Conservation (phyloP, 768 basidiomycete genomes). For the Tulasnella sp. region DNA sequence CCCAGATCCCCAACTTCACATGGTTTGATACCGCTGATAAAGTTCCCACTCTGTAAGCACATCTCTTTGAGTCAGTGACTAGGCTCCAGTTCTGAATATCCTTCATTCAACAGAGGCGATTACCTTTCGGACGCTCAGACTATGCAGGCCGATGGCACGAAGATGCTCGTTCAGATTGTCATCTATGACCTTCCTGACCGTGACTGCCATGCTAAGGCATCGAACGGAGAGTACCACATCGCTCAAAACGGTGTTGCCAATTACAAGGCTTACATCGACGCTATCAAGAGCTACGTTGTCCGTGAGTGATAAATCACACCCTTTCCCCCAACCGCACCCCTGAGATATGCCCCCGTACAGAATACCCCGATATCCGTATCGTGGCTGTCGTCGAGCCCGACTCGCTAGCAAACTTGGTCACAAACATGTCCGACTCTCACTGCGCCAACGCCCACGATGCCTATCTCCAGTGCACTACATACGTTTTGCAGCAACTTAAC, state of each 20-base stretch:
- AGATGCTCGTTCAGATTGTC: conserved; percentile 48
- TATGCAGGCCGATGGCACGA: conserved; percentile 46
- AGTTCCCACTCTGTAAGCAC: conserved; percentile 49
- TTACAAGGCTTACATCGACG: conserved; percentile 62
- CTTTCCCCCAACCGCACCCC: not conserved
- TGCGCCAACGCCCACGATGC: conserved; percentile 58
- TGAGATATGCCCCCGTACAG: conserved; percentile 36
- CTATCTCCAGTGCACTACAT: conserved; percentile 47
- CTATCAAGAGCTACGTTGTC: conserved; percentile 60
- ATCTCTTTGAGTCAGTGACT: not conserved
- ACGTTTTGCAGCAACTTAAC: conserved; percentile 54
- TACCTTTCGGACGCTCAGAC: conserved; percentile 60
- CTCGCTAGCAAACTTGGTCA: conserved; percentile 69
- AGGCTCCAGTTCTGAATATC: not conserved
- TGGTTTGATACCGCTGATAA: conserved; percentile 65
- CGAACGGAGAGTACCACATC: conserved; percentile 44
- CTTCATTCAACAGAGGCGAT: conserved; percentile 51
- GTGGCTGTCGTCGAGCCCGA: conserved; percentile 70
- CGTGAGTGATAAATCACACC: conserved; percentile 43
- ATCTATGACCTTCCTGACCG: conserved; percentile 61
- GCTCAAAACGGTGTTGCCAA: conserved; percentile 43
- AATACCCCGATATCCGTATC: conserved; percentile 63
- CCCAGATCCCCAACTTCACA: conserved; percentile 62
- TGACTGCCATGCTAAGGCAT: conserved; percentile 46
- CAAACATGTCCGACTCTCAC: conserved; percentile 63